Evolutionary conservation across 1,139 yeast species (phyloP), one percentile per base, ranked within the genome.

Genomic region (Lodderomyces metapsilosis): DNA sequence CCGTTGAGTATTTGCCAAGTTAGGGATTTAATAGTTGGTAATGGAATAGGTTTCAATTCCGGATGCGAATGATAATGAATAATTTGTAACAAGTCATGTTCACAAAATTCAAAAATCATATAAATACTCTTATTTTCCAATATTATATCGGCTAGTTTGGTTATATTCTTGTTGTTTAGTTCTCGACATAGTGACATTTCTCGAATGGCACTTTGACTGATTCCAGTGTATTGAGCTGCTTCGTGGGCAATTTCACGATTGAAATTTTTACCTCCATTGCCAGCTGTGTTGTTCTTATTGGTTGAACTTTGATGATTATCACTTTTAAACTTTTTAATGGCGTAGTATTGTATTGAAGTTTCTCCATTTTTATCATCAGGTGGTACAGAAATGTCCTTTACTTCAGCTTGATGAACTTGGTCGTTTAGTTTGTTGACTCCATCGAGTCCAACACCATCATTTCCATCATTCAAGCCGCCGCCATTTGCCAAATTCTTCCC

Each of bases 111-210:
- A 59, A 89, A 89, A 25, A 92, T 88, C 94, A 94, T 88, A 64
- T 88, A 92, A 41, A 94, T 89, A 49, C 91, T 80, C 62, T 89
- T 92, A 53, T 84, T 87, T 57, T 94, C 97, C 45, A 94, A 65
- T n/a, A 91, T 80, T 43, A 89, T 87, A 58, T 91, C 96, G 11
- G 83, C 80, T 42, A 94, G 71, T 50, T 79, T 80, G 8, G 94
- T 86, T 41, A 94, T 75, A 62, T 92, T 92, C 44, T 78, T 76
- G 61, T 92, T 88, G 51, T 75, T 74, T 43, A 92, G 68, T 58
- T 94, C 99, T 38, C 96, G 78, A 60, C 98, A 92, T 18, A 92
- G 69, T 1, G 97, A 88, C 94, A 92, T 89, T 63, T 92, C 99
- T 48, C 99, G 72, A 37, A 94, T 87, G 1, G 98, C 98, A 54